Percentiles rank a stretch among this genome's conserved stretches.
Evolutionary conservation across 495 filamentous ascomycete species (phyloP).

Genomic region (Hyaloscypha finlandica): DNA sequence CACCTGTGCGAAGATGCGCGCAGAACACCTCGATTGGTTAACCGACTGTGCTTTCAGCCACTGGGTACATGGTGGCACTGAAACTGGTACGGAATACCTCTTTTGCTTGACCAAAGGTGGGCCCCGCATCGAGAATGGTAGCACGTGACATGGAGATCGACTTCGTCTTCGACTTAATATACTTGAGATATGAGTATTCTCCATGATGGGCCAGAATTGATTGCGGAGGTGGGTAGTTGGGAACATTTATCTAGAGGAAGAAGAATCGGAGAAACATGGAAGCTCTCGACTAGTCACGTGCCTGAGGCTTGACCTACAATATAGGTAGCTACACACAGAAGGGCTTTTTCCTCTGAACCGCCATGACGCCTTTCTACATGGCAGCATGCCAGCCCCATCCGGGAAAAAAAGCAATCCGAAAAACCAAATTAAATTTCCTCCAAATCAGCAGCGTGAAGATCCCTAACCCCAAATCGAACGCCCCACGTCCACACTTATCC

Average conservation of each 20-base stretch:
- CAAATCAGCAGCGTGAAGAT: not conserved
- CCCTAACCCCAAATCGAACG: not conserved
- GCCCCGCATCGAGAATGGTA: not conserved
- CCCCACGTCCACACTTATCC: not conserved
- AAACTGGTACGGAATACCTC: not conserved
- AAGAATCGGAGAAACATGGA: not conserved
- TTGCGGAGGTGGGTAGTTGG: too few species aligned
- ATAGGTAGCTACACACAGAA: too few species aligned
- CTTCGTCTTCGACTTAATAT: too few species aligned
- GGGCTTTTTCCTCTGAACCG: not conserved
- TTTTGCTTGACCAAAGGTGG: not conserved
- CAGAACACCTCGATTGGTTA: not conserved
- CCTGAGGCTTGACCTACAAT: not conserved
- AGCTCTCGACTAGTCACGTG: not conserved
- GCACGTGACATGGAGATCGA: not conserved
- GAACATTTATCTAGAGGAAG: too few species aligned
- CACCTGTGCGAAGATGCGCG: not conserved
- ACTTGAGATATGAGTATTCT: too few species aligned
- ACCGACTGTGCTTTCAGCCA: constrained; percentile 7
- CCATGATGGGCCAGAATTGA: too few species aligned
- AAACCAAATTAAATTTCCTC: not conserved
- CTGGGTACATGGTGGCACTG: not conserved
- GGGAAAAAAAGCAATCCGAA: not conserved
- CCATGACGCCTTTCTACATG: not conserved
- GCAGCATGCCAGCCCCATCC: not conserved